These are phyloP conservation scores for Xerocomellus chrysenteron DNA, from an alignment of 768 basidiomycete species.

Conservation along the genomic window DNA sequence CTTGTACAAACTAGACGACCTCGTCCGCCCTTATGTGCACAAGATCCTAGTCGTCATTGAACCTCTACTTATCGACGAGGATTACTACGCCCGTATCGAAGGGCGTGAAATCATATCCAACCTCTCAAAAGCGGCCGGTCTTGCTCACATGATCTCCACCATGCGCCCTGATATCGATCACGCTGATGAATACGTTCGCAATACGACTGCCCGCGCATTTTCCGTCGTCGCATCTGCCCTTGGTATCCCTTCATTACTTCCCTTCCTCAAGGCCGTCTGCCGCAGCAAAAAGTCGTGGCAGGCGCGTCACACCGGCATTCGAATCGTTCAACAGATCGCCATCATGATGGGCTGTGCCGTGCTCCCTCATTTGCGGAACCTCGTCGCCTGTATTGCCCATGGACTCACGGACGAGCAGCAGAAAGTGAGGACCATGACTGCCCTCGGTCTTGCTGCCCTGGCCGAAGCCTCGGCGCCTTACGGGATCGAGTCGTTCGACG, in stretches of 20 bases:
- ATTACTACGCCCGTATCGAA: slow-evolving; percentile 94
- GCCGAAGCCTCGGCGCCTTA: slow-evolving; percentile 98
- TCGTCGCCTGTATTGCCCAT: slow-evolving; percentile 93
- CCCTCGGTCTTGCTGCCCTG: slow-evolving; percentile 79
- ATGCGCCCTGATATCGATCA: slow-evolving; percentile 99
- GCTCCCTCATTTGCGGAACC: slow-evolving; percentile 91
- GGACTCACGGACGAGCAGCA: slow-evolving; percentile 78
- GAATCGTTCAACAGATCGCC: slow-evolving; percentile 98
- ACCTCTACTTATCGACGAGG: slow-evolving; percentile 97
- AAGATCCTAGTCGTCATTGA: slow-evolving; percentile 99
- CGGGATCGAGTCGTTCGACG: slow-evolving; percentile 99
- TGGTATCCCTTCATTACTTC: slow-evolving; percentile 94
- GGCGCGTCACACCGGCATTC: slow-evolving; percentile 97
- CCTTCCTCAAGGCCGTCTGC: slow-evolving; percentile 98
- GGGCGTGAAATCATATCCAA: slow-evolving; percentile 99
- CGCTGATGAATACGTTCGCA: slow-evolving; percentile 98
- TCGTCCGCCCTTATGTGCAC: slow-evolving; percentile 98
- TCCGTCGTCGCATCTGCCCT: slow-evolving; percentile 98
- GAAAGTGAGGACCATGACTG: slow-evolving; percentile 80
- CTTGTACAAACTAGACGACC: slow-evolving; percentile 97
- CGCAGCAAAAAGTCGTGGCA: slow-evolving; percentile 99
- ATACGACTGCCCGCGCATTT: slow-evolving; percentile 98
- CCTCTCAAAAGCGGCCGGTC: slow-evolving; percentile 95
- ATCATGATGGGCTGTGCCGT: slow-evolving; percentile 99
- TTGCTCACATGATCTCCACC: slow-evolving; percentile 99